These are phyloP conservation scores for Boletus sensibilis DNA, from an alignment of 768 basidiomycete species.

Conservation along the genomic window DNA sequence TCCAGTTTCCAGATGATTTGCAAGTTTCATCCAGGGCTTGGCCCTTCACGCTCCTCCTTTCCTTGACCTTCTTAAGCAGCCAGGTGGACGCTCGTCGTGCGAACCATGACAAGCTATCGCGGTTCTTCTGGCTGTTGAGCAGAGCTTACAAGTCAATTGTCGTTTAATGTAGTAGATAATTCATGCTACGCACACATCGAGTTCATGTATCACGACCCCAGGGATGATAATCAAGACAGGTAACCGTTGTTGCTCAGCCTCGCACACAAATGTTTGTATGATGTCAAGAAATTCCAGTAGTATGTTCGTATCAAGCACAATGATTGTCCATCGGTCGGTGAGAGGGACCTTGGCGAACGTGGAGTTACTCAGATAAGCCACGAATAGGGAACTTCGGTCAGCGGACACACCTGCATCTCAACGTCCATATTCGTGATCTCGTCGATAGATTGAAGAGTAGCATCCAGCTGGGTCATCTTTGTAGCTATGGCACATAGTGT, in stretches of 20 bases:
- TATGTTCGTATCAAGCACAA: constrained; percentile 81
- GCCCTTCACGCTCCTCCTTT: constrained; percentile 54
- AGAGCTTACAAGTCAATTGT: constrained; percentile 1
- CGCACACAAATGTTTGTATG: constrained; percentile 61
- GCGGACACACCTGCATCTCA: constrained; percentile 64
- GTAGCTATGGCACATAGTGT: constrained; percentile 5
- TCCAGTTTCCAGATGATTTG: constrained; percentile 62
- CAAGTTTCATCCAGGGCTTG: constrained; percentile 65
- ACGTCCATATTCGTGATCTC: constrained; percentile 63
- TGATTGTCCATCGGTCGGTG: constrained; percentile 41
- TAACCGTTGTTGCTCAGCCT: constrained; percentile 49
- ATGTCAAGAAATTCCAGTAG: constrained; percentile 65
- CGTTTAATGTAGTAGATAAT: background rate
- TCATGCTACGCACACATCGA: constrained; percentile 57
- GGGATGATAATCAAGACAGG: constrained; percentile 68
- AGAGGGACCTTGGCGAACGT: constrained; percentile 38
- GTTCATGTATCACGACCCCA: constrained; percentile 71
- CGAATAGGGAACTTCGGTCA: background rate
- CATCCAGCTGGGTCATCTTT: constrained; percentile 21
- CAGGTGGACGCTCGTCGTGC: constrained; percentile 69
- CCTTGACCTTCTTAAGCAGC: constrained; percentile 60
- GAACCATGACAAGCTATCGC: constrained; percentile 51
- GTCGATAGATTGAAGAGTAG: constrained; percentile 52
- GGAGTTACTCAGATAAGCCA: background rate
- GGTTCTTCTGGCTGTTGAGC: constrained; percentile 39